Conservation (phyloP, 164 flowering plant species). For the Aristolochia californica region DNA sequence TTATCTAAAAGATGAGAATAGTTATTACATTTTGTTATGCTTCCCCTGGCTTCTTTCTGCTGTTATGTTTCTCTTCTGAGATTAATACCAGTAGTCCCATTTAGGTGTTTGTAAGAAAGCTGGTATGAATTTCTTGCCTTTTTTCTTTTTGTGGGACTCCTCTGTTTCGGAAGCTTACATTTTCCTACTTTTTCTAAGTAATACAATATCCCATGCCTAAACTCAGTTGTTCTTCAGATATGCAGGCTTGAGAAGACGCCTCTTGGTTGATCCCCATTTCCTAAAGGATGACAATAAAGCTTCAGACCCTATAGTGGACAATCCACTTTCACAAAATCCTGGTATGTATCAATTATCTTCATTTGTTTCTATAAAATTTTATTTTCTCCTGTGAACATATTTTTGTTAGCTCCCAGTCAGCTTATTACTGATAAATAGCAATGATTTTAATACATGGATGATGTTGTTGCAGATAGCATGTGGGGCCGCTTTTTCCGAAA, state of each 20-base stretch:
- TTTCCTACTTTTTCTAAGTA: too few relatives aligned
- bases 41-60: too few relatives aligned
- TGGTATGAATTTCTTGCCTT: too few relatives aligned
- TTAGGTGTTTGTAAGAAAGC: too few relatives aligned
- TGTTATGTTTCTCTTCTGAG: too few relatives aligned
- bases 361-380: not conserved
- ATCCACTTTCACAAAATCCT: constrained; percentile 92
- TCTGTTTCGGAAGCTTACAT: too few relatives aligned
- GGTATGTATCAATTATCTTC: constrained; percentile 24
- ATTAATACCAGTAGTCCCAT: too few relatives aligned
- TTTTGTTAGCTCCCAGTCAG: not conserved
- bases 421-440: not conserved
- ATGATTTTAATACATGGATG: too few relatives aligned
- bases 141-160: too few relatives aligned
- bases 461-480: constrained; percentile 68
- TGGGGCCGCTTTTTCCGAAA: constrained; percentile 90
- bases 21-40: too few relatives aligned
- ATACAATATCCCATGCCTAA: too few relatives aligned
- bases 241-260: constrained; percentile 70
- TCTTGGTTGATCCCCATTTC: constrained; percentile 64
- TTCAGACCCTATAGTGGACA: constrained; percentile 63
- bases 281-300: constrained; percentile 52
- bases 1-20: too few relatives aligned
- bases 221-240: constrained; percentile 33
- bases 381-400: not conserved